These are phyloP conservation scores for Aspergillus latus DNA, from an alignment of 2,329 filamentous ascomycete species.

Conservation along the genomic window DNA sequence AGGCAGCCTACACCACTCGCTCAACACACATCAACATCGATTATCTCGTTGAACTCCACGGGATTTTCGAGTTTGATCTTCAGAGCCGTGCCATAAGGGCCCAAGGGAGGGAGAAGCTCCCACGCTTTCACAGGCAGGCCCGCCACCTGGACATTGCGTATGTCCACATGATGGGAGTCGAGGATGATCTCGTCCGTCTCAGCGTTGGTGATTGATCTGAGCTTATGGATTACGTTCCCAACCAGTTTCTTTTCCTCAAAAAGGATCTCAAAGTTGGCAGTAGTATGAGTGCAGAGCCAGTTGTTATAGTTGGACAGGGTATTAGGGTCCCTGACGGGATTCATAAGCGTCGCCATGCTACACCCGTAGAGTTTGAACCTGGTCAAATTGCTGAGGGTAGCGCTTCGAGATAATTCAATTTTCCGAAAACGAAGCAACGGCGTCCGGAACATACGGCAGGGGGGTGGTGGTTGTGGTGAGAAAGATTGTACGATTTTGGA, in stretches of 20 bases:
- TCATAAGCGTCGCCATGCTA: slow-evolving; percentile 43
- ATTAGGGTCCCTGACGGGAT: slow-evolving; percentile 71
- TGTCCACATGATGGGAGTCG: slow-evolving; percentile 80
- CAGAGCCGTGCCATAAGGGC: slow-evolving; percentile 62
- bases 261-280: slow-evolving; percentile 76
- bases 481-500: neutral
- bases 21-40: slow-evolving; percentile 50
- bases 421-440: neutral
- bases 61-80: slow-evolving; percentile 50
- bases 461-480: neutral
- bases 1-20: neutral
- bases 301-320: slow-evolving; percentile 89
- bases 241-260: slow-evolving; percentile 76
- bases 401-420: neutral
- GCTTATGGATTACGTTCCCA: slow-evolving; percentile 72
- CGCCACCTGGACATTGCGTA: slow-evolving; percentile 70
- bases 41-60: slow-evolving; percentile 46
- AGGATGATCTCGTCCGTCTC: slow-evolving; percentile 76
- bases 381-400: neutral
- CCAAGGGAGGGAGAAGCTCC: slow-evolving; percentile 66
- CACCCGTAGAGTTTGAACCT: slow-evolving; percentile 22
- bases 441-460: slow-evolving; percentile 2
- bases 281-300: slow-evolving; percentile 81
- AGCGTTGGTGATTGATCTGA: slow-evolving; percentile 74
- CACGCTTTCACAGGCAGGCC: slow-evolving; percentile 62